These are phyloP conservation scores for Mycosphaerelloides madeirae DNA, from an alignment of 2,329 filamentous ascomycete species.

Conservation along the genomic window DNA sequence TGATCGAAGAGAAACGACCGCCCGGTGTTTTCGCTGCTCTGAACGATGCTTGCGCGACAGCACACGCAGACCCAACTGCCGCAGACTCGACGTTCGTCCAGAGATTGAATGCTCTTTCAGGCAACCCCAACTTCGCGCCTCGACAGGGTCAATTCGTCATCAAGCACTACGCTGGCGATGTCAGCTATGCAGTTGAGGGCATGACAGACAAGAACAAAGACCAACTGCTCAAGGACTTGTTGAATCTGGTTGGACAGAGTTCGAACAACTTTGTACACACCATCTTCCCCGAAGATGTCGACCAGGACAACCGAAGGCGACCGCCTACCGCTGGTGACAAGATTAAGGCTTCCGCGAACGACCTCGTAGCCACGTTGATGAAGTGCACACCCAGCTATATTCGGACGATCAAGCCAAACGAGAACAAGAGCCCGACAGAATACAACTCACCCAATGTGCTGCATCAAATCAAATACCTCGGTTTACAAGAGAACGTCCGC, in stretches of 20 bases:
- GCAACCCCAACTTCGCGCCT: constrained; percentile 83
- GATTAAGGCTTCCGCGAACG: constrained; percentile 91
- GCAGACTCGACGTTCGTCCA: constrained; percentile 96
- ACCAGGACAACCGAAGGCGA: constrained; percentile 90
- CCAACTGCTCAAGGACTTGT: constrained; percentile 85
- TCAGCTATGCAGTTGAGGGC: constrained; percentile 87
- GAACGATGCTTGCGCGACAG: constrained; percentile 98
- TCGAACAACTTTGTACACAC: constrained; percentile 81
- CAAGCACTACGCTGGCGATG: constrained; percentile 98
- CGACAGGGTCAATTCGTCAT: constrained; percentile 96
- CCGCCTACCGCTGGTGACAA: constrained; percentile 94
- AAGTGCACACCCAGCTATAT: constrained; percentile 97
- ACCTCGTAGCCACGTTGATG: constrained; percentile 91
- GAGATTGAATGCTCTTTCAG: constrained; percentile 79
- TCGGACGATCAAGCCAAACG: constrained; percentile 97
- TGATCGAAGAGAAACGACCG: constrained; percentile 88
- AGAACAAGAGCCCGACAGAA: constrained; percentile 92
- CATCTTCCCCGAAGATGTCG: constrained; percentile 86
- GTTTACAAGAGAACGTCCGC: constrained; percentile 97
- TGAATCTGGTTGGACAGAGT: constrained; percentile 80
- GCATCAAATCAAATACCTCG: constrained; percentile 98
- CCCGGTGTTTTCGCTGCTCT: constrained; percentile 90
- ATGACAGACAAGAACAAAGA: constrained; percentile 99
- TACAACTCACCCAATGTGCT: constrained; percentile 90
- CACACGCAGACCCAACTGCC: constrained; percentile 87